A percentile compares a stretch with the other conserved stretches of the same genome.
Evolutionary conservation across 2,329 filamentous ascomycete genomes (phyloP).

Genomic region (Xylaria hypoxylon): DNA sequence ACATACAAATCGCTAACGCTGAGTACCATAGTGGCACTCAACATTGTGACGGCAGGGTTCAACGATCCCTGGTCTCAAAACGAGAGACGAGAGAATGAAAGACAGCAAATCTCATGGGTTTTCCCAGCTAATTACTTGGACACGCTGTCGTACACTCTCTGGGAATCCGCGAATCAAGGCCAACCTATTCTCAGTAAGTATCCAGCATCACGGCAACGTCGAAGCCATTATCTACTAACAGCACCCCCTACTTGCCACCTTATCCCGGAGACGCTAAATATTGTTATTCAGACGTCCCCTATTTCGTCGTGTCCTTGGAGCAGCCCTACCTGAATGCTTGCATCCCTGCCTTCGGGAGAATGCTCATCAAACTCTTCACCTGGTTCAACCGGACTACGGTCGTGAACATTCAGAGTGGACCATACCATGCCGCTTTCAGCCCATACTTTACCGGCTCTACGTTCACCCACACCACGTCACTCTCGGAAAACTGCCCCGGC

Average conservation of each 20-base stretch:
- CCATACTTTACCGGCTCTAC: background rate
- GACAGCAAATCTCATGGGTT: background rate
- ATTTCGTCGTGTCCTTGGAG: constrained; percentile 1
- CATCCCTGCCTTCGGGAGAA: background rate
- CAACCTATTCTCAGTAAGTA: constrained; percentile 7
- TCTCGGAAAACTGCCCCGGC: background rate
- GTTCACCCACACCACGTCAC: background rate
- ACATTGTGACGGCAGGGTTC: background rate
- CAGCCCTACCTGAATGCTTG: background rate
- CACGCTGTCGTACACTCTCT: background rate
- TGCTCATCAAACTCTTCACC: background rate
- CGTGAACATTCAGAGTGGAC: background rate
- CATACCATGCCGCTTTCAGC: background rate
- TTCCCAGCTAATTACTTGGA: constrained; percentile 1
- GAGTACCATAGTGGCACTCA: constrained; percentile 7
- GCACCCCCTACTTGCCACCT: background rate
- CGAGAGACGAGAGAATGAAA: background rate
- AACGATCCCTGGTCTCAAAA: constrained; percentile 13
- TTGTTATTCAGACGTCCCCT: background rate
- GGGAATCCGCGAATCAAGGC: background rate
- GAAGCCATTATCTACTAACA: background rate
- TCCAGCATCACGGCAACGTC: background rate
- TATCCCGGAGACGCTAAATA: background rate
- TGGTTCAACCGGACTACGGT: background rate
- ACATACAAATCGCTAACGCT: background rate